These are phyloP conservation scores for Talaromyces proteolyticus DNA, from an alignment of 495 filamentous ascomycete species.

Conservation along the genomic window DNA sequence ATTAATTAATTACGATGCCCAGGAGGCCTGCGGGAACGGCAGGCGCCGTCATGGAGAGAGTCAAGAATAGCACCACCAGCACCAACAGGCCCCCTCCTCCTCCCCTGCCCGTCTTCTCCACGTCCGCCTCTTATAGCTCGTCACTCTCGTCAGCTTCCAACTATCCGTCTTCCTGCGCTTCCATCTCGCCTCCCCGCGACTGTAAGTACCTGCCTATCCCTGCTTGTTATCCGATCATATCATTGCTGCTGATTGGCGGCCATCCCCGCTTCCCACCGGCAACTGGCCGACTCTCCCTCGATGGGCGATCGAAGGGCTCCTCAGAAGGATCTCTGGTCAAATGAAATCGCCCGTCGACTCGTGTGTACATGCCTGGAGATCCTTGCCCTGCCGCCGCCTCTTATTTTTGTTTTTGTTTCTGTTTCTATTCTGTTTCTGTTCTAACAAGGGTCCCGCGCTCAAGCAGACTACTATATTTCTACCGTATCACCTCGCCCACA, in stretches of 20 bases:
- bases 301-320: too few relatives aligned
- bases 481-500: conserved; percentile 44
- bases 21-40: neutral
- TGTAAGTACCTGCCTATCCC: conserved; percentile 8
- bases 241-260: conserved; percentile 10
- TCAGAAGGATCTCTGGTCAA: too few relatives aligned
- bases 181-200: conserved; percentile 12
- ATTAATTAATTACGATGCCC: too few relatives aligned
- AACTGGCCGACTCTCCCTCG: too few relatives aligned
- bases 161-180: conserved; percentile 33
- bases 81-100: neutral
- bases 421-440: too few relatives aligned
- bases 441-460: neutral
- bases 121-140: conserved; percentile 19
- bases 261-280: neutral
- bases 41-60: neutral
- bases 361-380: too few relatives aligned
- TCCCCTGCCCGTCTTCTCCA: too few relatives aligned
- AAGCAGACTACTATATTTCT: conserved; percentile 54
- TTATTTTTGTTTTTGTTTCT: too few relatives aligned
- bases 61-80: neutral
- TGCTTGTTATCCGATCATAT: neutral
- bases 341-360: too few relatives aligned
- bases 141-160: conserved; percentile 24
- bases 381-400: too few relatives aligned